phyloP scores from a whole-genome alignment of 2,329 filamentous ascomycete genomes.

The Fusarium vanettenii region DNA sequence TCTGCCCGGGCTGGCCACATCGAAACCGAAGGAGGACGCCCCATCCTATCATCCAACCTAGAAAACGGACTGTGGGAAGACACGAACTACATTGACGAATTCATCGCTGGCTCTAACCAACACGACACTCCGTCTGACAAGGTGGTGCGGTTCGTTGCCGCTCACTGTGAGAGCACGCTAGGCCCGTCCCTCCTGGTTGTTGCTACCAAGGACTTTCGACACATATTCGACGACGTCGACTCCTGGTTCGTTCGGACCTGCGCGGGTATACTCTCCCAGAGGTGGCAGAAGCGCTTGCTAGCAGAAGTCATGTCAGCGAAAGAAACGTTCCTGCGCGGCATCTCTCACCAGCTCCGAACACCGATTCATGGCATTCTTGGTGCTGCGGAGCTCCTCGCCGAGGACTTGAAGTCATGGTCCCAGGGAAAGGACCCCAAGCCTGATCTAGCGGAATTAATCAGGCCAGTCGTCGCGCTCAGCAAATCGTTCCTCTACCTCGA shows the following conservation, averaged over 20 bases:
- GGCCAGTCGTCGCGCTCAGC: neutral
- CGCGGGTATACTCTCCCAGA: constrained; percentile 51
- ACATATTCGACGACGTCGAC: constrained; percentile 60
- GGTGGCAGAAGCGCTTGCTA: constrained; percentile 52
- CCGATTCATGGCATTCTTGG: constrained; percentile 60
- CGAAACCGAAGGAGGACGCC: constrained; percentile 40
- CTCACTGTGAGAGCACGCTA: constrained; percentile 48
- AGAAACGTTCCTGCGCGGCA: constrained; percentile 57
- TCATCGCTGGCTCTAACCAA: constrained; percentile 52
- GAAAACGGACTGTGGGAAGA: constrained; percentile 59
- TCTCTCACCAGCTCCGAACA: constrained; percentile 60
- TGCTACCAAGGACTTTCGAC: constrained; percentile 54
- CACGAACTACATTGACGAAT: constrained; percentile 50
- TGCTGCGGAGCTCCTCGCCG: constrained; percentile 52
- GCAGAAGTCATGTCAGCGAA: constrained; percentile 56
- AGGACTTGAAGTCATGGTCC: constrained; percentile 49
- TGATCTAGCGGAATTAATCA: constrained; percentile 5
- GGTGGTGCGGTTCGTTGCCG: constrained; percentile 52
- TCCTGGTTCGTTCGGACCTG: constrained; percentile 57
- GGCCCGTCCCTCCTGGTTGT: constrained; percentile 51
- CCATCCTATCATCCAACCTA: constrained; percentile 44
- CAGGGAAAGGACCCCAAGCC: neutral
- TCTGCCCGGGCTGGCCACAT: constrained; percentile 39
- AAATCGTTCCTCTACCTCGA: constrained; percentile 38
- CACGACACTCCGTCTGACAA: constrained; percentile 39